A percentile compares a stretch with the other conserved stretches of the same genome.
These are phyloP conservation scores for Selenicereus undatus DNA, from an alignment of 148 eudicot species.

Conservation along the genomic window DNA sequence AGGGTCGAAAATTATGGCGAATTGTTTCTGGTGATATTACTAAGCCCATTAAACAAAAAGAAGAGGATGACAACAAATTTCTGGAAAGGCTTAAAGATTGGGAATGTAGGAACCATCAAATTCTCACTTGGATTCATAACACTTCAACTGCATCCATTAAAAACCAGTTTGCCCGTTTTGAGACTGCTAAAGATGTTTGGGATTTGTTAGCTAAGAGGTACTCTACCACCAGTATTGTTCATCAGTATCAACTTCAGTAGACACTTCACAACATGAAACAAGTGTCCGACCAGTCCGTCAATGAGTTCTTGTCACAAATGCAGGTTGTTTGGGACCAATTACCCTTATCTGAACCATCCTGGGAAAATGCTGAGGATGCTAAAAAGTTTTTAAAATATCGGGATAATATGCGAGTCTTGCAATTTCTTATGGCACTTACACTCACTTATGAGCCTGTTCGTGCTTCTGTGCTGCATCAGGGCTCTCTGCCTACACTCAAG, in stretches of 20 bases:
- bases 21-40: neutral
- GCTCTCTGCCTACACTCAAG: conserved; percentile 1
- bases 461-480: neutral
- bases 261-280: conserved; percentile 6
- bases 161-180: neutral
- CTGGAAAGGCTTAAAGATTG: neutral
- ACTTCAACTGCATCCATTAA: neutral
- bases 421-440: conserved; percentile 8
- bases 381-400: neutral
- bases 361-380: conserved; percentile 1
- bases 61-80: neutral
- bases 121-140: neutral
- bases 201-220: neutral
- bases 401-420: neutral
- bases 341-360: neutral
- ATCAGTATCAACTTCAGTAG: conserved; percentile 7
- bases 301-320: conserved; percentile 12
- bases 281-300: conserved; percentile 1
- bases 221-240: conserved; percentile 14
- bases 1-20: neutral
- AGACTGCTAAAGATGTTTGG: neutral
- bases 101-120: neutral
- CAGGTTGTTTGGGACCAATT: conserved; percentile 17
- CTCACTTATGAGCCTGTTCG: conserved; percentile 8
- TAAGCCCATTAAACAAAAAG: neutral